Conservation (phyloP, 2,329 filamentous ascomycete genomes). For the Xylaria hypoxylon region DNA sequence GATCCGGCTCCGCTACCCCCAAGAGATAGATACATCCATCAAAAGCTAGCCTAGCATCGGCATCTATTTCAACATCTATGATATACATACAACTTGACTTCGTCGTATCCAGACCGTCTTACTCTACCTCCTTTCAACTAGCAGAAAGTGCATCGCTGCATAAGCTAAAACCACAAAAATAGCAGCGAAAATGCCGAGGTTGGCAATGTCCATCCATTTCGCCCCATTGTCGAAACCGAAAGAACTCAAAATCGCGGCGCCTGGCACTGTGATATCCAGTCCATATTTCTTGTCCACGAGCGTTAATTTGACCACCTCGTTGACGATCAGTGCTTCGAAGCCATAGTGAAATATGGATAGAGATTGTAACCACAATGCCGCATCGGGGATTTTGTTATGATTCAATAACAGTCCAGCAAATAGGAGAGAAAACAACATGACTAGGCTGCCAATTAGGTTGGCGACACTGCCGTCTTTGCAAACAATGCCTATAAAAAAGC, state of each 20-base stretch:
- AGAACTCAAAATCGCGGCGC: constrained; percentile 90
- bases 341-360: constrained; percentile 98
- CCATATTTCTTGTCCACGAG: constrained; percentile 96
- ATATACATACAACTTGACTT: constrained; percentile 15
- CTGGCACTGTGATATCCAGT: constrained; percentile 94
- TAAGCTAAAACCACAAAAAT: constrained; percentile 91
- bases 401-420: constrained; percentile 96
- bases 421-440: constrained; percentile 96
- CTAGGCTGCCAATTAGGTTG: constrained; percentile 90
- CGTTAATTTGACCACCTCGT: constrained; percentile 91
- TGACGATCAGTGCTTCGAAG: constrained; percentile 96
- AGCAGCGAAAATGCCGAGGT: constrained; percentile 83
- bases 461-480: constrained; percentile 93
- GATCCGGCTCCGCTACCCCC: constrained; percentile 35
- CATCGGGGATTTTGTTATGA: constrained; percentile 88
- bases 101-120: background rate
- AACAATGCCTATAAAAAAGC: constrained; percentile 94
- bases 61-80: constrained; percentile 2
- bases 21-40: constrained; percentile 38
- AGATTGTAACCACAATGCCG: constrained; percentile 89
- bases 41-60: background rate
- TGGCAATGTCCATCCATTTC: constrained; percentile 85
- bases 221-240: constrained; percentile 94
- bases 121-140: constrained; percentile 85
- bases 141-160: constrained; percentile 88